phyloP scores from a whole-genome alignment of 1,139 yeast species.

The Hyphopichia khmerensis region DNA sequence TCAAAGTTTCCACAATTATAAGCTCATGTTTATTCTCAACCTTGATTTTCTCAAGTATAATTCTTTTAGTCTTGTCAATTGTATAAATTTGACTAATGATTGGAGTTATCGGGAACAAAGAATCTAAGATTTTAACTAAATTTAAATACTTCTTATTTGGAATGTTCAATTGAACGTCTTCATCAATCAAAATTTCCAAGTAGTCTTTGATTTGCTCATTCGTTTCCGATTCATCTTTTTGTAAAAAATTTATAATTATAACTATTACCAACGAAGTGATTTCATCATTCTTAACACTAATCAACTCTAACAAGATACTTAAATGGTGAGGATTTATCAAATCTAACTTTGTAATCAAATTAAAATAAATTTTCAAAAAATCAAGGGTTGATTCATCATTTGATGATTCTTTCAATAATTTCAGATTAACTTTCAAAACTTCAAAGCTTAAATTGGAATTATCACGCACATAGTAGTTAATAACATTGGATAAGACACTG shows the following conservation, averaged over 20 bases:
- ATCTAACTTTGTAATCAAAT: constrained; percentile 19
- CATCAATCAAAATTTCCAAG: constrained; percentile 22
- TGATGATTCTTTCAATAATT: constrained; percentile 9
- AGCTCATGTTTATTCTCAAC: constrained; percentile 14
- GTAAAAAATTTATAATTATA: constrained; percentile 24
- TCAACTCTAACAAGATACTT: constrained; percentile 18
- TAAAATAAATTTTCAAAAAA: constrained; percentile 18
- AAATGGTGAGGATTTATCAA: constrained; percentile 22
- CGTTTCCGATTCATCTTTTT: constrained; percentile 14
- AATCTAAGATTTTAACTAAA: constrained; percentile 18
- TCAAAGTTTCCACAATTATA: constrained; percentile 18
- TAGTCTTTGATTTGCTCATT: constrained; percentile 20
- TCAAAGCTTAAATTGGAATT: constrained; percentile 1
- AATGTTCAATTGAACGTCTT: constrained; percentile 11
- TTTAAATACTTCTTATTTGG: constrained; percentile 17
- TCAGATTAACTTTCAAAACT: constrained; percentile 11
- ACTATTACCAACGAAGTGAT: constrained; percentile 20
- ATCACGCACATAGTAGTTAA: constrained; percentile 4
- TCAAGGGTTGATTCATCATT: constrained; percentile 8
- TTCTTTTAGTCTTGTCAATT: constrained; percentile 16
- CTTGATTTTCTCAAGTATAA: constrained; percentile 1
- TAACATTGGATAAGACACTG: constrained; percentile 11
- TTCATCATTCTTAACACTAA: constrained; percentile 13
- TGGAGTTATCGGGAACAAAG: constrained; percentile 27
- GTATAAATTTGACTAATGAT: constrained; percentile 19